A percentile compares a stretch with the other conserved stretches of the same genome.
Conservation (phyloP, 495 filamentous ascomycete genomes). For the Neurospora cerealis region DNA sequence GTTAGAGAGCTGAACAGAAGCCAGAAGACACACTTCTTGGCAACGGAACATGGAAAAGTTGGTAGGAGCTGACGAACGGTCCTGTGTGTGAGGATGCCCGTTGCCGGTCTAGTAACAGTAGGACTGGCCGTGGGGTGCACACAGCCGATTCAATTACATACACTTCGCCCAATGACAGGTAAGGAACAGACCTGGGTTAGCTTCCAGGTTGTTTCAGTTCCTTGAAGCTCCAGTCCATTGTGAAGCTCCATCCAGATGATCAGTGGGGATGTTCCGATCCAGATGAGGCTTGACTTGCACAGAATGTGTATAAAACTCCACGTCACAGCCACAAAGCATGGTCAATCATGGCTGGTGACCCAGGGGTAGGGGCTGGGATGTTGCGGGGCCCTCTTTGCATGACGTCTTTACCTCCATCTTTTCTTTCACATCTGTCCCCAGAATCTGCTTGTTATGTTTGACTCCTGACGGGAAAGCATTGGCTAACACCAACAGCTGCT, state of each 20-base stretch:
- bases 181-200: neutral
- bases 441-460: neutral
- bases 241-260: neutral
- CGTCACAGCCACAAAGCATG: neutral
- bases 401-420: neutral
- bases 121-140: neutral
- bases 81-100: neutral
- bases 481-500: neutral
- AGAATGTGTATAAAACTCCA: neutral
- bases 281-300: neutral
- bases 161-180: neutral
- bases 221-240: neutral
- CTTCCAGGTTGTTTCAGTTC: neutral
- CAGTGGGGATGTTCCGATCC: neutral
- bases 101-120: neutral
- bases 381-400: neutral
- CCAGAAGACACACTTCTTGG: neutral
- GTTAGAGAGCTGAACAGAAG: neutral
- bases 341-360: neutral
- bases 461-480: neutral
- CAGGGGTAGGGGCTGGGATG: neutral
- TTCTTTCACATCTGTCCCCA: neutral
- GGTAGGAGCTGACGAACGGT: neutral
- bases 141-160: neutral
- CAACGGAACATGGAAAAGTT: neutral